A percentile compares a stretch with the other conserved stretches of the same genome.
Evolutionary conservation across 805 yeast genomes (phyloP).

Genomic region (Saccharomycopsis javanensis): DNA sequence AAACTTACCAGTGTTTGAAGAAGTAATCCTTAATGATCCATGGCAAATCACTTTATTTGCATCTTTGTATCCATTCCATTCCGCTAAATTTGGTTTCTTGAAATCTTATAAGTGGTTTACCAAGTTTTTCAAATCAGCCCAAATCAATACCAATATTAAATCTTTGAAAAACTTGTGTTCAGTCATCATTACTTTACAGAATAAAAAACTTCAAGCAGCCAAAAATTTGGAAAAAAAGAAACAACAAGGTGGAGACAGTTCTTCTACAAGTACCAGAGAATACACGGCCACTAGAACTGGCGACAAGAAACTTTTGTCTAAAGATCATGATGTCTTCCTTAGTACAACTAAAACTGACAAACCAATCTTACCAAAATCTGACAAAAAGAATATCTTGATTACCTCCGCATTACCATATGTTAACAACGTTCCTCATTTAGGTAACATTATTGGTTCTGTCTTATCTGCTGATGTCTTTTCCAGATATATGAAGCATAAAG

Average conservation of each 20-base stretch:
- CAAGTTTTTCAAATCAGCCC: slow-evolving; percentile 12
- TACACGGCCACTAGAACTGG: slow-evolving; percentile 14
- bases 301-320: slow-evolving; percentile 5
- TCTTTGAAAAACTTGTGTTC: slow-evolving; percentile 9
- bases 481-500: slow-evolving; percentile 68
- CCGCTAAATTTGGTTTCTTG: slow-evolving; percentile 15
- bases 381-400: slow-evolving; percentile 72
- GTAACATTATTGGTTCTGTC: slow-evolving; percentile 93
- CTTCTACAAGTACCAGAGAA: slow-evolving; percentile 7
- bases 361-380: slow-evolving; percentile 54
- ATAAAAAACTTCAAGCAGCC: slow-evolving; percentile 12
- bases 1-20: slow-evolving; percentile 13
- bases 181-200: slow-evolving; percentile 6
- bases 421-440: slow-evolving; percentile 96
- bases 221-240: slow-evolving; percentile 1
- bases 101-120: slow-evolving; percentile 16
- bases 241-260: not conserved
- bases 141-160: slow-evolving; percentile 10
- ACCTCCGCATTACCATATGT: slow-evolving; percentile 98
- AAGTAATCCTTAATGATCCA: slow-evolving; percentile 13
- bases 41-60: slow-evolving; percentile 40
- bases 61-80: slow-evolving; percentile 32
- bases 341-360: slow-evolving; percentile 20
- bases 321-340: not conserved
- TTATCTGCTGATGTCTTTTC: slow-evolving; percentile 90